Conservation (phyloP, 2,329 filamentous ascomycete genomes). For the Monosporascus sp. region DNA sequence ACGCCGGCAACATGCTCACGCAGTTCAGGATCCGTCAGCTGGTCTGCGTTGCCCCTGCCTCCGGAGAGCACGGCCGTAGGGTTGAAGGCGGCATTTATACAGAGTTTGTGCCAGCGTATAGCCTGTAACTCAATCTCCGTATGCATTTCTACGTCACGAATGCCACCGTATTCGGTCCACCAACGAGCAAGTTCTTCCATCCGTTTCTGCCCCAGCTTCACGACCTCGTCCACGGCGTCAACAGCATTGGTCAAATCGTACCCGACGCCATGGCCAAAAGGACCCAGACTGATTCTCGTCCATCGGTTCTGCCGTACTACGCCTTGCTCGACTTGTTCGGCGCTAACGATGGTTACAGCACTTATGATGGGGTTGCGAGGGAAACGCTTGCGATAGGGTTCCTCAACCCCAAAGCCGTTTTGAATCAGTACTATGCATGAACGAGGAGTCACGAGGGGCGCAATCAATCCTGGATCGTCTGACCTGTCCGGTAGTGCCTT, state of each 20-base stretch:
- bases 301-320: conserved; percentile 65
- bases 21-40: conserved; percentile 60
- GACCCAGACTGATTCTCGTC: conserved; percentile 66
- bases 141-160: conserved; percentile 61
- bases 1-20: conserved; percentile 56
- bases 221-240: conserved; percentile 21
- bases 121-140: conserved; percentile 63
- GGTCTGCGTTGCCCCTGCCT: conserved; percentile 59
- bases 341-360: conserved; percentile 65
- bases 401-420: conserved; percentile 67
- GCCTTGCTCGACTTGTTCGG: conserved; percentile 59
- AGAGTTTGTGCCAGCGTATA: conserved; percentile 71
- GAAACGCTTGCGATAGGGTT: conserved; percentile 59
- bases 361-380: conserved; percentile 56
- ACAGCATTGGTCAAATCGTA: conserved; percentile 18
- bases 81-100: conserved; percentile 73
- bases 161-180: conserved; percentile 51
- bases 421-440: conserved; percentile 64
- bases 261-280: conserved; percentile 50
- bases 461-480: conserved; percentile 56
- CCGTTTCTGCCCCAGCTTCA: conserved; percentile 31
- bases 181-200: conserved; percentile 48
- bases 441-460: conserved; percentile 49
- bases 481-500: conserved; percentile 63
- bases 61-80: conserved; percentile 64